phyloP scores from a whole-genome alignment of 2,329 filamentous ascomycete species.

The Fusarium protoensiforme region DNA sequence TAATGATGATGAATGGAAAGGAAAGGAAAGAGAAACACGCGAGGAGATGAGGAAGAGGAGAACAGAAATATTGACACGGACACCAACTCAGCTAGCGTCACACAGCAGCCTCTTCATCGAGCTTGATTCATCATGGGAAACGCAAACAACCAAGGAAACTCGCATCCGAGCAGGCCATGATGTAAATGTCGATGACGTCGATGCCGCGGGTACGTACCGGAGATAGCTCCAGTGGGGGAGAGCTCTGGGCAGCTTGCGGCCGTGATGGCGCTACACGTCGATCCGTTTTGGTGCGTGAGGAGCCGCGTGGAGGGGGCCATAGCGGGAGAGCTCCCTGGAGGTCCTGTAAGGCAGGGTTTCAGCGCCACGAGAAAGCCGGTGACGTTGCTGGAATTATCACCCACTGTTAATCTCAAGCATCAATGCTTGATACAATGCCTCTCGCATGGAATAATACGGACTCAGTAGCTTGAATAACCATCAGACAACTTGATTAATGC shows the following conservation, averaged over 20 bases:
- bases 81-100: slow-evolving; percentile 26
- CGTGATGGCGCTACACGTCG: slow-evolving; percentile 12
- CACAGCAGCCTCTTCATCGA: slow-evolving; percentile 13
- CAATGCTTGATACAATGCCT: not conserved
- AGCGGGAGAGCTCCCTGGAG: slow-evolving; percentile 22
- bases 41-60: slow-evolving; percentile 2
- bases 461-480: not conserved
- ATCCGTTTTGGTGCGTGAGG: slow-evolving; percentile 26
- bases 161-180: slow-evolving; percentile 27
- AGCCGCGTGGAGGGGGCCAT: slow-evolving; percentile 28
- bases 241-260: not conserved
- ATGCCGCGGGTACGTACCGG: slow-evolving; percentile 20
- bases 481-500: slow-evolving; percentile 7
- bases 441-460: not conserved
- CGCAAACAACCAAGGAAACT: slow-evolving; percentile 29
- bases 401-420: not conserved
- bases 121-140: slow-evolving; percentile 33
- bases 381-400: slow-evolving; percentile 11
- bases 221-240: slow-evolving; percentile 13
- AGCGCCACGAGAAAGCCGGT: slow-evolving; percentile 13
- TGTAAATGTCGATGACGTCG: slow-evolving; percentile 41
- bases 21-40: not conserved
- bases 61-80: slow-evolving; percentile 19
- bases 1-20: not conserved
- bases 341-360: slow-evolving; percentile 2